phyloP scores from a whole-genome alignment of 2,329 filamentous ascomycete genomes.

The Salinomyces thailandicus region DNA sequence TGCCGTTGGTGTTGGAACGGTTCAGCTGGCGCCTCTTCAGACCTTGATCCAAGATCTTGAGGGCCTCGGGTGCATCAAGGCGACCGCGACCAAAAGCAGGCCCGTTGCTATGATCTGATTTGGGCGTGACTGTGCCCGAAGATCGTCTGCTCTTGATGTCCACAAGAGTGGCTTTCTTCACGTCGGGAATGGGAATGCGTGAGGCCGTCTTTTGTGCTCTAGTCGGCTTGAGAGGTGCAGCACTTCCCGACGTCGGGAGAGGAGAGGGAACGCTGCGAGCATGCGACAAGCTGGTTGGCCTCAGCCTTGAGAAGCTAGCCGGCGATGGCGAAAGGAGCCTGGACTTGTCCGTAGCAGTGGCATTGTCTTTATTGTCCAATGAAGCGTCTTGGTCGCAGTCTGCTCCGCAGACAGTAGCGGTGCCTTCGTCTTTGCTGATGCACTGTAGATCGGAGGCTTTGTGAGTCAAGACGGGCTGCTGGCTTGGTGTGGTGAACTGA shows the following conservation, averaged over 20 bases:
- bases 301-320: conserved; percentile 18
- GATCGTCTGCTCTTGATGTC: conserved; percentile 11
- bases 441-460: too few species aligned
- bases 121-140: conserved; percentile 5
- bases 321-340: conserved; percentile 16
- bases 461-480: too few species aligned
- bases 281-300: conserved; percentile 7
- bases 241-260: background rate
- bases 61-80: conserved; percentile 14
- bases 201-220: conserved; percentile 14
- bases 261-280: conserved; percentile 1
- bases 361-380: too few species aligned
- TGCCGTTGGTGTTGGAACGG: conserved; percentile 2
- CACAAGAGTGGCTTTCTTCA: conserved; percentile 17
- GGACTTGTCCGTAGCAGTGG: conserved; percentile 3
- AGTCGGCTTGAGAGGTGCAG: background rate
- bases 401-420: too few species aligned
- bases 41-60: conserved; percentile 19
- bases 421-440: too few species aligned
- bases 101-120: conserved; percentile 2
- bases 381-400: too few species aligned
- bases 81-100: conserved; percentile 14
- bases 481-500: too few species aligned
- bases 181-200: conserved; percentile 19
- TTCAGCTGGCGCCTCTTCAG: conserved; percentile 14